phyloP scores from a whole-genome alignment of 78 protist genomes.

The Isochrysis galbana region DNA sequence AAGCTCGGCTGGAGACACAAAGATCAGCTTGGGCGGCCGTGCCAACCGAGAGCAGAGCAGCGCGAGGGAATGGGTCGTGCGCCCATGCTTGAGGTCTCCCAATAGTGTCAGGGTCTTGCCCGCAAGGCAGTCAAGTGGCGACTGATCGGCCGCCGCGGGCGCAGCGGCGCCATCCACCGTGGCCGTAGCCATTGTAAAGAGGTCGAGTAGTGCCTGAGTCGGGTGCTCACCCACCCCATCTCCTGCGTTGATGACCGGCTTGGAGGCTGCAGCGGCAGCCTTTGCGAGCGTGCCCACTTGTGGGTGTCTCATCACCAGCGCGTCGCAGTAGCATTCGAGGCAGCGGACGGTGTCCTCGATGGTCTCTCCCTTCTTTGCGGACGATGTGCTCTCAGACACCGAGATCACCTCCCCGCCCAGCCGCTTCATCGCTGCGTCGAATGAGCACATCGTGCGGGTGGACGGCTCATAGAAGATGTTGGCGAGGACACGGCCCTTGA shows the following conservation, averaged over 20 bases:
- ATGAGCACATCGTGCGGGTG: slow-evolving; percentile 86
- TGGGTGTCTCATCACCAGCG: slow-evolving; percentile 89
- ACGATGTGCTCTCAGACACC: slow-evolving; percentile 45
- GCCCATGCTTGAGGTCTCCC: slow-evolving; percentile 91
- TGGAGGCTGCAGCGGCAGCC: slow-evolving; percentile 62
- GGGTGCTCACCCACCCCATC: slow-evolving; percentile 97
- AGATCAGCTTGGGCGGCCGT: slow-evolving; percentile 51
- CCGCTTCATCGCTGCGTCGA: slow-evolving; percentile 87
- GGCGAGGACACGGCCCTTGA: not conserved
- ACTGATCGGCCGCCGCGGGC: not conserved
- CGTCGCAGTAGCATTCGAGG: slow-evolving; percentile 84
- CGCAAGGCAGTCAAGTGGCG: not conserved
- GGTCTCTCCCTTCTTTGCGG: slow-evolving; percentile 88
- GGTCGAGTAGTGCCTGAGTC: slow-evolving; percentile 82
- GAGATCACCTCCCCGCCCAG: slow-evolving; percentile 85
- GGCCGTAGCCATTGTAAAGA: slow-evolving; percentile 84
- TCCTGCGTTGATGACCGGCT: slow-evolving; percentile 92
- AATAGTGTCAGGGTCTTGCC: slow-evolving; percentile 67
- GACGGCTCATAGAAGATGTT: slow-evolving; percentile 54
- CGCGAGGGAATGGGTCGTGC: slow-evolving; percentile 64
- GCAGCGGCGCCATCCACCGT: not conserved
- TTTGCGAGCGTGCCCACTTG: slow-evolving; percentile 59
- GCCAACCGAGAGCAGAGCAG: slow-evolving; percentile 56
- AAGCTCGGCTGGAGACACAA: slow-evolving; percentile 70
- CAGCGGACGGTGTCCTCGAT: slow-evolving; percentile 80